Base-by-base conservation (phyloP, 2,329 filamentous ascomycete genomes). In the Xylariaceae sp. region DNA sequence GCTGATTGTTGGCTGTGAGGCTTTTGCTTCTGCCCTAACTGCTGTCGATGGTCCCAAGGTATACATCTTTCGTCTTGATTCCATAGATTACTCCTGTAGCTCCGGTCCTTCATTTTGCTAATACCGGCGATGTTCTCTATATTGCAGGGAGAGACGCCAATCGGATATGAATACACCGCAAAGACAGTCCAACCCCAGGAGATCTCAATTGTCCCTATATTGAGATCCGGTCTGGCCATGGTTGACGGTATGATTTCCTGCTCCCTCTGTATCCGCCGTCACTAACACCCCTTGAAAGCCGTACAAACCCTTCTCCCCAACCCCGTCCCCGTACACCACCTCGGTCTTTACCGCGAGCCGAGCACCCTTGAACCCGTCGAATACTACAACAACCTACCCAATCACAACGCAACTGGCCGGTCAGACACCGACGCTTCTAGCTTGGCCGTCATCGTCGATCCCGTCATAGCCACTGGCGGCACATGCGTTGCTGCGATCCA, bases 361-460 rank as follows among this genome's bases (percentile, higher is more conserved):
- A 85, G 85, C 58, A 93, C 90, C 50, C 86, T 97, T 58, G 86
- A 91, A 69, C 91, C 92, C 2, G 92, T 97, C 60, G 92, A 96
- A 76, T 96, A 97, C 82, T 97, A 97, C 83, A 97, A 97, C 80
- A 96, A 96, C 75, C 86, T 97, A 17, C 92, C 92, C 41, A 88
- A 90, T 75, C 88, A 90, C 76, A 72, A 79, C 45, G 70, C 78
- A 67, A 57, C 71, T 53, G 56, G 47, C n/a, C 55, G 44, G 15
- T 47, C 55, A 2, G 58, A 63, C 72, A 53, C 65, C 49, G 61
- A 66, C 44, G 67, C 72, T 49, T 76, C 76, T 50, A 79, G 73
- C 60, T 80, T 96, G 10, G 92, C 92, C 60, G 89, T 97, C 71
- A 79, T 97, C 57, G 83, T 96, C 52, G 93, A 97, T 72, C 94